These are phyloP conservation scores for Nicotiana paniculata DNA, from an alignment of 257 asterid species.

Conservation along the genomic window DNA sequence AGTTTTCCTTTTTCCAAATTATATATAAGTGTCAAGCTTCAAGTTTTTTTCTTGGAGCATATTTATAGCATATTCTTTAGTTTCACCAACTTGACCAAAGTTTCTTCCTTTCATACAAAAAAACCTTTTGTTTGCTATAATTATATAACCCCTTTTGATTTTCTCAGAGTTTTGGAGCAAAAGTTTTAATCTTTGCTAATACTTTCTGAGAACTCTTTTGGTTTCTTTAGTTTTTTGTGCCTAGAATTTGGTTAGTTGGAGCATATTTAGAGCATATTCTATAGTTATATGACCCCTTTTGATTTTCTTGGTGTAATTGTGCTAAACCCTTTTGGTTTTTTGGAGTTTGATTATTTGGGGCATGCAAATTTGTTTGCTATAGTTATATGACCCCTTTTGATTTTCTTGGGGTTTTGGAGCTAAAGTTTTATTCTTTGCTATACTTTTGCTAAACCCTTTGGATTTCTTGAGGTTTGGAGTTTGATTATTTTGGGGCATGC, in stretches of 20 bases:
- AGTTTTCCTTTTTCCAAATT: background rate
- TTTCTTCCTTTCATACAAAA: background rate
- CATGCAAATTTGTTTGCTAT: background rate
- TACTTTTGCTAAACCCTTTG: background rate
- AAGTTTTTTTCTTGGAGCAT: background rate
- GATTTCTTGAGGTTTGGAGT: background rate
- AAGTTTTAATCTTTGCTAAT: too few species aligned
- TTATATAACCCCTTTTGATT: background rate
- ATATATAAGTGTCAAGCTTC: background rate
- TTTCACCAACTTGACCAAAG: background rate
- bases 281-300: background rate
- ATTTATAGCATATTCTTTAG: background rate
- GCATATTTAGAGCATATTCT: background rate
- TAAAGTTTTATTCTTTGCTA: background rate
- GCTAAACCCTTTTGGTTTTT: background rate
- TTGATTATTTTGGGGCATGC: too few species aligned
- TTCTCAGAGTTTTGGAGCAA: background rate
- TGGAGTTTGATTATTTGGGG: too few species aligned
- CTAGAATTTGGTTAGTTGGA: background rate
- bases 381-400: background rate
- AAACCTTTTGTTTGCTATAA: background rate
- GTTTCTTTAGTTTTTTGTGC: too few species aligned
- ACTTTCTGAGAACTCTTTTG: too few species aligned
- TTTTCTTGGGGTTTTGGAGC: background rate
- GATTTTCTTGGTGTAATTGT: background rate